Evolutionary conservation across 305 asterid genomes (phyloP), one percentile per base, ranked within the genome.

Genomic region (Plantago coronopus): DNA sequence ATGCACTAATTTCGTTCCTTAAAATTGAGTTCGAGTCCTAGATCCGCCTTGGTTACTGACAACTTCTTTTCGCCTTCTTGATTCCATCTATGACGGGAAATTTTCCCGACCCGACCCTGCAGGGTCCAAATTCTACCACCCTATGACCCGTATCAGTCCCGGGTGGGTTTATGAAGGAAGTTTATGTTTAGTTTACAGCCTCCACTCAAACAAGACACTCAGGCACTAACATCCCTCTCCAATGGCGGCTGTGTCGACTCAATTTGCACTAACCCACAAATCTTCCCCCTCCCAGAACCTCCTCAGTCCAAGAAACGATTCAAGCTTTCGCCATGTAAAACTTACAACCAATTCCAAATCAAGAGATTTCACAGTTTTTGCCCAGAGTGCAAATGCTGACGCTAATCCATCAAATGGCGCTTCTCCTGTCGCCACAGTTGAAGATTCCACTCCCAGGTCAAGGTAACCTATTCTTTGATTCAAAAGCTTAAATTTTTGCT

Each of bases 181-280:
- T n/a, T n/a, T n/a, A n/a, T n/a, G n/a, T n/a, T n/a, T n/a, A n/a
- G n/a, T n/a, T 29, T 29, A 29, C 37, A 29, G 37, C 9, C 8
- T 29, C 37, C 7, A 29, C 9, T 29, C 3, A 29, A 9, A 4
- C 8, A 29, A 29, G 31, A 3, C 31, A n/a, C n/a, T n/a, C n/a
- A n/a, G n/a, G n/a, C 31, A 27, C 31, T 27, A 27, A 2, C 31
- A 9, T 9, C 13, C 9, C 40, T 34, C 53, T 65, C 42, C 42
- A 56, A 85, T 85, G 94, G 94, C 94, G 79, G 85, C 87, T 44
- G 69, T 75, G 37, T 77, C 83, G 60, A 22, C 77, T 27, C 71
- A 64, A 62, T 42, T 60, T 49, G 53, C 81, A 16, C 75, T 48
- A 18, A 64, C 45, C 53, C 73, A 60, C 58, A 29, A 70, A 42